Evolutionary conservation across 2,329 filamentous ascomycete species (phyloP).

Genomic region (Ophiostoma australiae): DNA sequence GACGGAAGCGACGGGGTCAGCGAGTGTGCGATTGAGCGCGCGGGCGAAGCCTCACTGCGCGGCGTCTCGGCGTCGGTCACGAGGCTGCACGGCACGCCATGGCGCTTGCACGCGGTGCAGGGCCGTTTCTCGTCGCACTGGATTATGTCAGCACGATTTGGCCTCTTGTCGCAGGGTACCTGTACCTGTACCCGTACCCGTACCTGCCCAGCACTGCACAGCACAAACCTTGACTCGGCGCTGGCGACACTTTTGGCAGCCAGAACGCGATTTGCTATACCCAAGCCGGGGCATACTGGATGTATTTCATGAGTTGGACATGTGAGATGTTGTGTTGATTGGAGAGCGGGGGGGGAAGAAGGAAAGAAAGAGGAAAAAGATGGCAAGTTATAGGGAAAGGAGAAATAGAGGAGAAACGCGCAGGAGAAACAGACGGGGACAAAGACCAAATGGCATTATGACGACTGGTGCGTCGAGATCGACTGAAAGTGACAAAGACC

Average conservation of each 20-base stretch:
- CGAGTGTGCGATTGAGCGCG: background rate
- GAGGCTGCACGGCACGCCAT: slow-evolving; percentile 28
- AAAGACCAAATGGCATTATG: background rate
- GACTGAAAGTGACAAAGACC: background rate
- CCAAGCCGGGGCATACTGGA: slow-evolving; percentile 28
- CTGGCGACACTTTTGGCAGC: slow-evolving; percentile 28
- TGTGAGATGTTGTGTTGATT: background rate
- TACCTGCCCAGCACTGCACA: background rate
- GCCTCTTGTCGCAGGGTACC: background rate
- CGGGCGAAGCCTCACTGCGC: background rate
- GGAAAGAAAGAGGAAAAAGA: background rate
- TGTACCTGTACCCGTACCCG: background rate
- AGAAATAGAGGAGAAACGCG: background rate
- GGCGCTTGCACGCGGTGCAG: slow-evolving; percentile 28
- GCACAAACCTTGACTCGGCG: slow-evolving; percentile 27
- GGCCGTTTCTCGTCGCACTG: slow-evolving; percentile 30
- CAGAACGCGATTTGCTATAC: slow-evolving; percentile 29
- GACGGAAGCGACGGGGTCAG: background rate
- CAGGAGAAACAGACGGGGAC: background rate
- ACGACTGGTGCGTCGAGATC: background rate
- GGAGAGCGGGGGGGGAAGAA: background rate
- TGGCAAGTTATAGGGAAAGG: background rate
- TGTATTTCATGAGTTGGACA: slow-evolving; percentile 6
- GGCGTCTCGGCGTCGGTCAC: slow-evolving; percentile 5
- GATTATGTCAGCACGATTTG: background rate